Evolutionary conservation across 2,329 filamentous ascomycete species (phyloP), one percentile per base, ranked within the genome.

Genomic region (Lasiodiplodia sp.): DNA sequence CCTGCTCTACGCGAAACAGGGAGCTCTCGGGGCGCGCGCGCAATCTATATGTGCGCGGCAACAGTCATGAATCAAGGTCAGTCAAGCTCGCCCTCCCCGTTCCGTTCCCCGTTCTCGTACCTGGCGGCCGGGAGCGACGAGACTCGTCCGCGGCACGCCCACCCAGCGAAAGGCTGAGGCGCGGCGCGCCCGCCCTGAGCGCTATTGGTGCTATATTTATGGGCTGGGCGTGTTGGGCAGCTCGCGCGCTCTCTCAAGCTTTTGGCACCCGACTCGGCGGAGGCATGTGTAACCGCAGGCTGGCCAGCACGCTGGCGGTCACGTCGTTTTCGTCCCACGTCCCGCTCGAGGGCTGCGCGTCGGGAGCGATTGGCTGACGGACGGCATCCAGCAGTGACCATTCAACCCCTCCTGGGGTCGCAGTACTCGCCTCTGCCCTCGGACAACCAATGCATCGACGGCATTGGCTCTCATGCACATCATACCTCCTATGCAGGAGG

Each of bases 1-100:
- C 70, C 86, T 86, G 65, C 86, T 99, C 8, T 99, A 97, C 79
- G 78, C 84, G 25, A 92, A 92, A 55, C 96, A 99, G 80, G 87
- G 85, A 18, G 79, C 78, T 2, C 87, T 99, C 38, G 40, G 58
- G 40, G 58, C 56, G 58, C 23, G 58, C 60, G 60, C 40, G 53
- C 38, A 44, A 44, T 66, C 64, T 66, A 67, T 38, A 67, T 67
- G 65, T 67, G 53, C 53, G 65, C 65, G 8, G 65, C 65, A 38
- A 51, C n/a, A 21, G 49, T 58, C 55, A 68, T 68, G 66, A 68
- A 68, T 18, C 55, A 68, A 62, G 66, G 66, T 68, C 66, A 68
- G 66, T 62, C 66, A 52, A 47, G 52, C 64, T 53, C 37, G 7
- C 23, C 52, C 60, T 64, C 18, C 38, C 60, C 60, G 3, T 47